A percentile compares a stretch with the other conserved stretches of the same genome.
Conservation (phyloP, 2,329 filamentous ascomycete genomes). For the Aureobasidium sp. region DNA sequence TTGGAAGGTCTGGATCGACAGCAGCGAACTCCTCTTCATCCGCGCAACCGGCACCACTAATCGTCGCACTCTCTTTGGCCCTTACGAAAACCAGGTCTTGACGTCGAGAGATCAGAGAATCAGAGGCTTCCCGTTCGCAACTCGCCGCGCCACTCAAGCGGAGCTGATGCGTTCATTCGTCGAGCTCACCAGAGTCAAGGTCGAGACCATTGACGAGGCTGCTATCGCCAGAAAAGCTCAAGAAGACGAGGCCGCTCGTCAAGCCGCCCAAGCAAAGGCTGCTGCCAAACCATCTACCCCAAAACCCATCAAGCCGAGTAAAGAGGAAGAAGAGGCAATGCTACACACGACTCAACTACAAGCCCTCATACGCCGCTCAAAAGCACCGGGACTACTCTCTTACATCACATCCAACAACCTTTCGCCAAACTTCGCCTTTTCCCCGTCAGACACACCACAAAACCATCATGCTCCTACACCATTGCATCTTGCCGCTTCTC, state of each 20-base stretch:
- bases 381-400: slow-evolving; percentile 75
- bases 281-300: slow-evolving; percentile 40
- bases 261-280: slow-evolving; percentile 21
- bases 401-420: slow-evolving; percentile 75
- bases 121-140: slow-evolving; percentile 88
- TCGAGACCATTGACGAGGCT: slow-evolving; percentile 62
- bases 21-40: slow-evolving; percentile 77
- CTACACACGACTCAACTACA: slow-evolving; percentile 87
- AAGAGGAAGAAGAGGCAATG: slow-evolving; percentile 74
- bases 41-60: slow-evolving; percentile 84
- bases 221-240: slow-evolving; percentile 34
- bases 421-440: slow-evolving; percentile 65
- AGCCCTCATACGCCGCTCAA: slow-evolving; percentile 79
- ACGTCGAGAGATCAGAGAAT: slow-evolving; percentile 71
- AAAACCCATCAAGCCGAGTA: slow-evolving; percentile 50
- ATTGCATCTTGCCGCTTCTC: slow-evolving; percentile 76
- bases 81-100: slow-evolving; percentile 82
- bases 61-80: slow-evolving; percentile 77
- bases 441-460: slow-evolving; percentile 57
- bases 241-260: slow-evolving; percentile 23
- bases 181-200: slow-evolving; percentile 84
- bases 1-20: slow-evolving; percentile 82
- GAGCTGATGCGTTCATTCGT: slow-evolving; percentile 93
- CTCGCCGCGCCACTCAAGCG: slow-evolving; percentile 80
- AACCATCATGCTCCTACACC: slow-evolving; percentile 77